phyloP scores from a whole-genome alignment of 2,329 filamentous ascomycete species.

The Calonectria pteridis region DNA sequence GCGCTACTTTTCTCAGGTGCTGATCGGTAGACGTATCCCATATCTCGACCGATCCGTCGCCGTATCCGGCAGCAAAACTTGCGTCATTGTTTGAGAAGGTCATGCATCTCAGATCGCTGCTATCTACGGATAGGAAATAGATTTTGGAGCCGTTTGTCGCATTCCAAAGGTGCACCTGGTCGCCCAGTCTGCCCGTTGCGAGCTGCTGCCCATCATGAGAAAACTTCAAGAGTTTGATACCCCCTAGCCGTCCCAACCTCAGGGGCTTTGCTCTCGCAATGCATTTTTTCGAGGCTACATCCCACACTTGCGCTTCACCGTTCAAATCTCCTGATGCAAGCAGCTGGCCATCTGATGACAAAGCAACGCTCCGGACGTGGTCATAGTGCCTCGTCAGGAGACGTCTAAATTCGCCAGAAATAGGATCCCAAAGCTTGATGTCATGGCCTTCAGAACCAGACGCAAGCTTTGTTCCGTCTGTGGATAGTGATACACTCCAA shows the following conservation, averaged over 20 bases:
- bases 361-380: background rate
- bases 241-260: too few species aligned
- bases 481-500: background rate
- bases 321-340: background rate
- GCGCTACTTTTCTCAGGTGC: too few species aligned
- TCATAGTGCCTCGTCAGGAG: accelerated
- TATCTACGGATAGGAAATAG: background rate
- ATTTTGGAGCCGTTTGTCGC: background rate
- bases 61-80: background rate
- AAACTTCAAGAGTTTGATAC: background rate
- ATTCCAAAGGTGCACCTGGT: background rate
- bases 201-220: background rate
- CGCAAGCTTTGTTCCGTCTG: background rate
- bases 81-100: background rate
- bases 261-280: background rate
- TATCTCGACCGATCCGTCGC: background rate
- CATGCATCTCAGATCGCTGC: background rate
- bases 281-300: background rate
- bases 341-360: background rate
- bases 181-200: background rate
- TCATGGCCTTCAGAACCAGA: background rate
- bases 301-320: background rate
- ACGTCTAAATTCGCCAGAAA: background rate
- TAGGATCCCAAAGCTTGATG: background rate
- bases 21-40: background rate